These are phyloP conservation scores for Panicum virgatum DNA, from an alignment of 202 grass and related monocot genomes.

Conservation along the genomic window DNA sequence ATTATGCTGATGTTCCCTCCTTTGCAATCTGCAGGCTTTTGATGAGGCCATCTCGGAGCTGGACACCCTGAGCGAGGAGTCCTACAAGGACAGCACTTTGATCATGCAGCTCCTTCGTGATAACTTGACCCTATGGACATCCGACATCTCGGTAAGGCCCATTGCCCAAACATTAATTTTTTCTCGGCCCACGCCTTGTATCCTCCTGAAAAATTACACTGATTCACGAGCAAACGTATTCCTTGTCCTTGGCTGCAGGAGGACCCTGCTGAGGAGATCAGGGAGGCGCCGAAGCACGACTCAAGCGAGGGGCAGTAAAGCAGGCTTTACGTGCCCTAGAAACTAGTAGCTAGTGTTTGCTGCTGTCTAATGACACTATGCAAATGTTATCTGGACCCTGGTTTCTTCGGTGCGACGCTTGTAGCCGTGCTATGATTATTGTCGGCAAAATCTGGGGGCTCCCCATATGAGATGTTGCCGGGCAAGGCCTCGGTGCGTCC, in stretches of 20 bases:
- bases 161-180: neutral
- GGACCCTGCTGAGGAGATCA: constrained; percentile 72
- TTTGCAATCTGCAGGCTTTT: constrained; percentile 54
- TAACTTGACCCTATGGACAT: constrained; percentile 85
- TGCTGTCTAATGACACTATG: constrained; percentile 46
- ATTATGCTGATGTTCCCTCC: constrained; percentile 17
- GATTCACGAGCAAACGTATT: neutral
- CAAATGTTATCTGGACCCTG: constrained; percentile 46
- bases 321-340: constrained; percentile 47
- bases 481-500: neutral
- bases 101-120: constrained; percentile 86
- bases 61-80: constrained; percentile 83
- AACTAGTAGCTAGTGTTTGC: constrained; percentile 47
- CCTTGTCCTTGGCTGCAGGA: constrained; percentile 41
- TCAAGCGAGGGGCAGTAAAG: constrained; percentile 64
- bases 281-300: constrained; percentile 61
- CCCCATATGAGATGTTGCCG: constrained; percentile 29
- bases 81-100: constrained; percentile 90
- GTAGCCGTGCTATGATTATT: constrained; percentile 44
- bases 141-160: constrained; percentile 60
- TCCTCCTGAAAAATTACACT: neutral
- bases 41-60: constrained; percentile 86
- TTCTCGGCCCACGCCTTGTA: neutral
- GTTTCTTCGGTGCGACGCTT: constrained; percentile 36
- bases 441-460: constrained; percentile 30